These are phyloP conservation scores for Cairneyella variabilis DNA, from an alignment of 495 filamentous ascomycete genomes.

Conservation along the genomic window DNA sequence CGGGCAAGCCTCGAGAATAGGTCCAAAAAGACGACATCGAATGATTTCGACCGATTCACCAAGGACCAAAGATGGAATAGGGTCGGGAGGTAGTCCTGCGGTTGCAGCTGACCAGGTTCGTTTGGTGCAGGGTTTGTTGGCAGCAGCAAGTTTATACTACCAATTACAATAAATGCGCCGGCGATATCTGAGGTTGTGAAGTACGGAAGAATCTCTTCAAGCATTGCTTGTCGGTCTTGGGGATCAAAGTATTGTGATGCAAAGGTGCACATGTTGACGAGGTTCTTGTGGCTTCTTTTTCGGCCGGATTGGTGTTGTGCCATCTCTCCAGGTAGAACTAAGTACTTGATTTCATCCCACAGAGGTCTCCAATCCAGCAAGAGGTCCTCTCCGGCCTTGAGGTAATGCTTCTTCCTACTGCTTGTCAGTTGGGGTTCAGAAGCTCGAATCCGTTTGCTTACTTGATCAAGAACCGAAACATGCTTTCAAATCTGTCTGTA, in stretches of 20 bases:
- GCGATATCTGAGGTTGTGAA: constrained; percentile 91
- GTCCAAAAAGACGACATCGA: constrained; percentile 86
- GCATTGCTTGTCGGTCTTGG: constrained; percentile 73
- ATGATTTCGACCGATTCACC: constrained; percentile 81
- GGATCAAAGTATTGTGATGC: constrained; percentile 91
- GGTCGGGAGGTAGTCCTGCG: constrained; percentile 79
- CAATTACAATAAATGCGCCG: constrained; percentile 82
- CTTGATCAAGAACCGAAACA: constrained; percentile 94
- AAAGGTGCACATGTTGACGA: constrained; percentile 86
- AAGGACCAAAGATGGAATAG: constrained; percentile 97
- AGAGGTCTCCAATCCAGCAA: constrained; percentile 87
- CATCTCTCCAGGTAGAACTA: constrained; percentile 81
- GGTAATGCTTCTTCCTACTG: constrained; percentile 86
- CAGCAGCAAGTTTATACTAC: constrained; percentile 78
- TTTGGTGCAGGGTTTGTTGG: constrained; percentile 77
- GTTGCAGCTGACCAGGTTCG: constrained; percentile 65
- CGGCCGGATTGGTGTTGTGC: constrained; percentile 44
- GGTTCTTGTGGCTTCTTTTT: constrained; percentile 42
- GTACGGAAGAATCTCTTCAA: constrained; percentile 93
- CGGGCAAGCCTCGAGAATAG: constrained; percentile 81
- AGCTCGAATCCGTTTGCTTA: constrained; percentile 36
- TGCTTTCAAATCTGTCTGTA: constrained; percentile 89
- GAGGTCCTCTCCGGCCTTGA: constrained; percentile 85
- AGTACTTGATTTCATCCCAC: constrained; percentile 83
- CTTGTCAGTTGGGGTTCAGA: constrained; percentile 6